Conservation (phyloP, 495 filamentous ascomycete genomes). For the Podospora australis region DNA sequence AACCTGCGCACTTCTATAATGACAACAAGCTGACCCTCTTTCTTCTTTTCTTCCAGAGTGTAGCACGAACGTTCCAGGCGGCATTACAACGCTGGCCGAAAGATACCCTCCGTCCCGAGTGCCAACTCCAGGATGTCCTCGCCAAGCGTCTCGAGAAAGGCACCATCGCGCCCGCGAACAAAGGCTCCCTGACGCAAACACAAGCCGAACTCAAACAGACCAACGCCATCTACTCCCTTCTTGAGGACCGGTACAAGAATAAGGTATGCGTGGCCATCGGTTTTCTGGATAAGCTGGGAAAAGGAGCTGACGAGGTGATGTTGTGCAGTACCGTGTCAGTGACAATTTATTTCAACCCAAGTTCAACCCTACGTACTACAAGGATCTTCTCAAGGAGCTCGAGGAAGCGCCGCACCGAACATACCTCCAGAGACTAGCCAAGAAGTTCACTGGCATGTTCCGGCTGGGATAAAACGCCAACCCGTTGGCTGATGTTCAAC, state of each 20-base stretch:
- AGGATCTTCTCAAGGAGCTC: conserved; percentile 63
- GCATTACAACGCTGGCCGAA: conserved; percentile 72
- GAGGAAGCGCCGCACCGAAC: conserved; percentile 61
- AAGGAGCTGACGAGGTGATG: background rate
- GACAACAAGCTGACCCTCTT: background rate
- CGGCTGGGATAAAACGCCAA: conserved; percentile 36
- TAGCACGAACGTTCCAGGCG: conserved; percentile 41
- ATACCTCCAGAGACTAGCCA: conserved; percentile 47
- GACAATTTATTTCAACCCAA: conserved; percentile 57
- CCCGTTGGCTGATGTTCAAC: too few relatives aligned
- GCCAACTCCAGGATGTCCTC: conserved; percentile 67
- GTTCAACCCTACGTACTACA: conserved; percentile 72
- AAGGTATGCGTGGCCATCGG: conserved; percentile 36
- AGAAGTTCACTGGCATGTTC: conserved; percentile 59
- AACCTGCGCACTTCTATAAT: too few relatives aligned
- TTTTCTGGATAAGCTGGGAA: background rate
- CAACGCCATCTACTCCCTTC: conserved; percentile 67
- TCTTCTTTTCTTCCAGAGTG: conserved; percentile 11
- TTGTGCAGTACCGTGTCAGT: conserved; percentile 56
- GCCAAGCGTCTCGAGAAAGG: conserved; percentile 51
- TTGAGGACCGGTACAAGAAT: conserved; percentile 66
- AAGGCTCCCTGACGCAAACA: conserved; percentile 19
- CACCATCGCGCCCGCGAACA: conserved; percentile 39
- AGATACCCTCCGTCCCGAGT: conserved; percentile 68
- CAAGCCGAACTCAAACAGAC: conserved; percentile 46